These are phyloP conservation scores for Tephrocybe sp. DNA, from an alignment of 768 basidiomycete genomes.

Conservation along the genomic window DNA sequence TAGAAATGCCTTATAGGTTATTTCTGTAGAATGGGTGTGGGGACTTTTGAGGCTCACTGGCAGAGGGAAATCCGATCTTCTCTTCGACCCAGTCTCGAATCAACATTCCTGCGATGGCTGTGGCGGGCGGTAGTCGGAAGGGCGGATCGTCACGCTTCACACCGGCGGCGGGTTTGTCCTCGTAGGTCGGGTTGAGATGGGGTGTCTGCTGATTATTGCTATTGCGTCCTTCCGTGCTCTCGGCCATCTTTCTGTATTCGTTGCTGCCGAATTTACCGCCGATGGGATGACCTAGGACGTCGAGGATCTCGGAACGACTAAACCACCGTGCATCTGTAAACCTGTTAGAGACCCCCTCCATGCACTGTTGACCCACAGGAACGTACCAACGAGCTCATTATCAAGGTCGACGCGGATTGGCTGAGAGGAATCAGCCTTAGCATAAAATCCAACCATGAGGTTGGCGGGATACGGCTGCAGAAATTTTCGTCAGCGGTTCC, in stretches of 20 bases:
- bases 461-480: constrained; percentile 85
- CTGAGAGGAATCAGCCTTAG: constrained; percentile 69
- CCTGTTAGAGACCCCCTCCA: background rate
- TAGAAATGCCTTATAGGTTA: constrained; percentile 2
- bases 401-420: constrained; percentile 85
- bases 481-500: background rate
- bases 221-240: constrained; percentile 35
- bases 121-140: constrained; percentile 74
- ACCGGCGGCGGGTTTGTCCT: constrained; percentile 18
- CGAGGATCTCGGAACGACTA: constrained; percentile 68
- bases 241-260: constrained; percentile 52
- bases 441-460: constrained; percentile 90
- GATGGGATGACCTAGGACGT: constrained; percentile 55
- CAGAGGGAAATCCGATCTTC: constrained; percentile 39
- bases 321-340: constrained; percentile 85
- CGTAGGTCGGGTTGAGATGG: constrained; percentile 15
- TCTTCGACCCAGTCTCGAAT: constrained; percentile 80
- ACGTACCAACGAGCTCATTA: constrained; percentile 89
- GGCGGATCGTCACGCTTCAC: constrained; percentile 41
- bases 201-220: constrained; percentile 20
- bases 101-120: constrained; percentile 83
- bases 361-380: background rate
- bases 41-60: constrained; percentile 9
- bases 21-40: constrained; percentile 4
- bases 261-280: constrained; percentile 48